Percentiles rank a stretch among this genome's conserved stretches.
These are phyloP conservation scores for Trifolium subterraneum DNA, from an alignment of 306 rosid species.

Conservation along the genomic window DNA sequence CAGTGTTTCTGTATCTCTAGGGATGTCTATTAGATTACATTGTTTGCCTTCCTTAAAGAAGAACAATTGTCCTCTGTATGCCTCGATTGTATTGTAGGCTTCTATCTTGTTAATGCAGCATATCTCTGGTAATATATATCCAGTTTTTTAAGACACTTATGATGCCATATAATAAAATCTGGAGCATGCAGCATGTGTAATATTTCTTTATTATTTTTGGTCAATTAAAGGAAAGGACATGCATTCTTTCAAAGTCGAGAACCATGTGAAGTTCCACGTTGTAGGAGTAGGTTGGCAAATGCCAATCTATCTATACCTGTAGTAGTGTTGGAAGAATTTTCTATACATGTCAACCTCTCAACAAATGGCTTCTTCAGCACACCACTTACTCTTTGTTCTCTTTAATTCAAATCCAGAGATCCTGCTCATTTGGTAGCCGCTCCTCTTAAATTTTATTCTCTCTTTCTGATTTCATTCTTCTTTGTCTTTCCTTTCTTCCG, in stretches of 20 bases:
- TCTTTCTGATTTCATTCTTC: background rate
- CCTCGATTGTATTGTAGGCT: background rate
- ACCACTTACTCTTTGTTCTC: background rate
- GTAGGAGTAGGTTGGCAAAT: background rate
- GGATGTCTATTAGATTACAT: slow-evolving; percentile 5
- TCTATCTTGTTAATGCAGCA: background rate
- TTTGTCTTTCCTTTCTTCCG: background rate
- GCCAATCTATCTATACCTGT: background rate
- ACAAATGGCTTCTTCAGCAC: background rate
- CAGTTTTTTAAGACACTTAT: slow-evolving; percentile 14
- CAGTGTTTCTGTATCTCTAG: background rate
- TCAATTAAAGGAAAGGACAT: background rate
- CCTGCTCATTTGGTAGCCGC: background rate
- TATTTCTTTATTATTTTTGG: background rate
- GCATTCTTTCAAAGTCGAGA: background rate
- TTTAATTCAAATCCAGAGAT: background rate
- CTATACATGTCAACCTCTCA: background rate
- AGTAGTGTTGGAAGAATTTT: background rate
- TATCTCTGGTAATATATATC: slow-evolving; percentile 1
- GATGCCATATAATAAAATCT: background rate
- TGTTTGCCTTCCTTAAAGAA: slow-evolving; percentile 6
- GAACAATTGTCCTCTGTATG: slow-evolving; percentile 8
- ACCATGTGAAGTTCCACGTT: background rate
- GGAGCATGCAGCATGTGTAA: background rate
- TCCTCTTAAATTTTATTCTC: background rate